Conservation (phyloP, 2,329 filamentous ascomycete species). For the Microascus cirrosus region DNA sequence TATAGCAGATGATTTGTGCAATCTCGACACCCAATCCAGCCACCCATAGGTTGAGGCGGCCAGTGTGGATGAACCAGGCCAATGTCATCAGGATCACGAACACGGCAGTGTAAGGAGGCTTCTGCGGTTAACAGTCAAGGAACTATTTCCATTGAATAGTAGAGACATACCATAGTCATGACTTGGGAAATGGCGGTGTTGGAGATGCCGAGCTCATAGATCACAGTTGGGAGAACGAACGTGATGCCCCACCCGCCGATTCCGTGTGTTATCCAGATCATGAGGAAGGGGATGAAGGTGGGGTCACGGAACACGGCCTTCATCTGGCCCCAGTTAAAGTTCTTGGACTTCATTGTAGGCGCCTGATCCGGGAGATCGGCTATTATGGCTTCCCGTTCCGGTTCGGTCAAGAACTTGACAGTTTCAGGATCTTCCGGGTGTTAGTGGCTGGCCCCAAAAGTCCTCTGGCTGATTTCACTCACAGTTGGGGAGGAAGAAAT, state of each 20-base stretch:
- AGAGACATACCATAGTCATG: slow-evolving; percentile 14
- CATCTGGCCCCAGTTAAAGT: slow-evolving; percentile 10
- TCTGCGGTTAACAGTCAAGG: background rate
- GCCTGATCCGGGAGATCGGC: slow-evolving; percentile 12
- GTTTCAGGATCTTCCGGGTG: slow-evolving; percentile 11
- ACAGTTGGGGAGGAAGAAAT: slow-evolving; percentile 14
- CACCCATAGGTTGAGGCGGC: slow-evolving; percentile 12
- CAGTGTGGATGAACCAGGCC: slow-evolving; percentile 12
- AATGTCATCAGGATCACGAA: slow-evolving; percentile 14
- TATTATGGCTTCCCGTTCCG: slow-evolving; percentile 10
- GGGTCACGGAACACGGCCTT: slow-evolving; percentile 11
- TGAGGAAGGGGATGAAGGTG: slow-evolving; percentile 12
- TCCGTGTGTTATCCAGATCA: slow-evolving; percentile 16
- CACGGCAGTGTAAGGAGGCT: slow-evolving; percentile 12
- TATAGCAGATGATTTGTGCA: slow-evolving; percentile 23
- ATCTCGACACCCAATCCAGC: slow-evolving; percentile 17
- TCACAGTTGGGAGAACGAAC: slow-evolving; percentile 15
- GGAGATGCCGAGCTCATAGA: slow-evolving; percentile 16
- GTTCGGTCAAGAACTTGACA: slow-evolving; percentile 11
- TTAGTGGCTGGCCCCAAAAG: too few species aligned
- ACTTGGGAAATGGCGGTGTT: slow-evolving; percentile 15
- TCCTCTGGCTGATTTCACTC: background rate
- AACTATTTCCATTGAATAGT: background rate
- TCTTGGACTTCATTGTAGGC: slow-evolving; percentile 12
- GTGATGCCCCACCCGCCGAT: slow-evolving; percentile 17